Evolutionary conservation across 192 early-diverging fungal species (phyloP), one percentile per base, ranked within the genome.

Genomic region (Entomortierella beljakovae): DNA sequence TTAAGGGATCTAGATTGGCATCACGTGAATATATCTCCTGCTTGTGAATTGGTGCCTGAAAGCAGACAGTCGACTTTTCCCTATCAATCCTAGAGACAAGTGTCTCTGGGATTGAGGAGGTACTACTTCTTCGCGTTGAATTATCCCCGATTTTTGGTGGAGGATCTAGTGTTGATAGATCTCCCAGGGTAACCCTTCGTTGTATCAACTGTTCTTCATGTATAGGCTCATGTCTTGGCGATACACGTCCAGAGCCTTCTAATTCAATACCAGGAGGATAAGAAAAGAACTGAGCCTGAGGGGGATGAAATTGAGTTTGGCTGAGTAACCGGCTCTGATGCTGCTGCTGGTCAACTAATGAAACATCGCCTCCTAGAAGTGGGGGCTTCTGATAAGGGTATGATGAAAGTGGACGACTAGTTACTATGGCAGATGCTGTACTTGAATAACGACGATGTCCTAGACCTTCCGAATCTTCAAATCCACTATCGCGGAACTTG

Each of bases 51-150:
- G 72, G 72, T 9, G 25, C n/a, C 52, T 75, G 72, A 43, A 75
- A 75, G 26, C 72, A 75, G 22, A 61, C 59, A 20, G 72, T 75
- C 1, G 72, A 75, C 11, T 75, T 75, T 37, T 75, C 72, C 20
- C 72, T 34, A 34, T 75, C 72, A n/a, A 75, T 68, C 49, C 53
- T 49, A 3, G 64, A 66, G 25, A 75, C 59, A 2, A 75, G 61
- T 25, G 72, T 55, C 59, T 75, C 64, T 11, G 57, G 25, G 1
- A 60, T 40, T 28, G 62, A 50, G 1, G 72, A 64, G 10, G 59
- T 51, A 46, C 64, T 75, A 35, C 72, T 62, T 32, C 64, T 60
- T 26, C 64, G 60, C 7, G 49, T 16, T 29, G 64, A 20, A 4
- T 48, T 10, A 25, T 26, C 37, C 11, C 1, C 29, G 10, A 26